phyloP scores from a whole-genome alignment of 208 protist species.

The Acanthamoeba lenticulata region DNA sequence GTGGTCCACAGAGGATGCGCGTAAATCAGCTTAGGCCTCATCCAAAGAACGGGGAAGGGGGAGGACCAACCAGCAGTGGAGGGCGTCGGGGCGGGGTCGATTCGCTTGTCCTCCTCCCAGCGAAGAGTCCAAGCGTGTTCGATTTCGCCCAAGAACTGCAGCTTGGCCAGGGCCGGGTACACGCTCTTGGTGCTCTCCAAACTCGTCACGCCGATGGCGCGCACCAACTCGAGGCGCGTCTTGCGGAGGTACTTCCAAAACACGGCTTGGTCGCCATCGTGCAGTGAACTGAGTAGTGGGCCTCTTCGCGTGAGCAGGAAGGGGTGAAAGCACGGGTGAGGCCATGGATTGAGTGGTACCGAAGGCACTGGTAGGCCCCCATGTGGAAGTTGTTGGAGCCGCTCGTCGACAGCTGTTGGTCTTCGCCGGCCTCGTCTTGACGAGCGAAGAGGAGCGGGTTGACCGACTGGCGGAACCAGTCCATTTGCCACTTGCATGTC shows the following conservation, averaged over 20 bases:
- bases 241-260: constrained; percentile 66
- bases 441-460: constrained; percentile 22
- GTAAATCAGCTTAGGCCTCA: too few species aligned
- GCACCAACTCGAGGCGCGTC: constrained; percentile 47
- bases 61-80: not conserved
- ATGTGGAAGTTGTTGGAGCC: constrained; percentile 52
- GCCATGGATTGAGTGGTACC: not conserved
- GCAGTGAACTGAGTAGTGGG: constrained; percentile 1
- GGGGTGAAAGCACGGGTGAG: too few species aligned
- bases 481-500: constrained; percentile 71
- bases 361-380: constrained; percentile 56
- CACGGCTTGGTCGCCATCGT: constrained; percentile 51
- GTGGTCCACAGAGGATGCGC: too few species aligned
- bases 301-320: not conserved
- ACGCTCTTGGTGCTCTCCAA: constrained; percentile 75
- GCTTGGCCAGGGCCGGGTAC: constrained; percentile 70
- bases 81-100: not conserved
- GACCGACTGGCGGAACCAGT: constrained; percentile 44
- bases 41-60: too few species aligned
- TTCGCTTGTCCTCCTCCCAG: constrained; percentile 55
- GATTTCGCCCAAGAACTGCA: constrained; percentile 72
- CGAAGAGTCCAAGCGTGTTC: constrained; percentile 63
- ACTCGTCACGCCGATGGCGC: constrained; percentile 53
- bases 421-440: not conserved
- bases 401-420: not conserved